Evolutionary conservation across 768 basidiomycete genomes (phyloP).

Genomic region (Panellus pusillus): DNA sequence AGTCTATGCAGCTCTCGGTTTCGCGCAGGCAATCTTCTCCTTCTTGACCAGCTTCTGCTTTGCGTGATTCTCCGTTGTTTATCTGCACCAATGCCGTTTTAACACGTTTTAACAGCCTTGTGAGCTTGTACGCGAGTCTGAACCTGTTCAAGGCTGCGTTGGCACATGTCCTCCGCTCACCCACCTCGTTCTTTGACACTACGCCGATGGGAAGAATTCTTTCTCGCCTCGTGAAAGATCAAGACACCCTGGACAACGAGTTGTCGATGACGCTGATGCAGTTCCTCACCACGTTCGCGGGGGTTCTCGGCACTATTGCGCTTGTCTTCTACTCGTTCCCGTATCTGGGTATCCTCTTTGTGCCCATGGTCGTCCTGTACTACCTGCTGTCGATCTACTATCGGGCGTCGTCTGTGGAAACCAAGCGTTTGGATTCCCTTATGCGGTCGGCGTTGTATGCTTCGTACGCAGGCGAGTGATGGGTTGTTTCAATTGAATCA

Average conservation of each 20-base stretch:
- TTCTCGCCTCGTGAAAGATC: constrained; percentile 61
- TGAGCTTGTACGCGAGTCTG: constrained; percentile 40
- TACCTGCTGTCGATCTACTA: constrained; percentile 56
- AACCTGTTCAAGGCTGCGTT: constrained; percentile 58
- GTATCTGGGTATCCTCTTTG: constrained; percentile 63
- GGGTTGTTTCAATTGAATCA: too few species aligned
- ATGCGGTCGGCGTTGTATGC: constrained; percentile 59
- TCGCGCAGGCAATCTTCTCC: constrained; percentile 40
- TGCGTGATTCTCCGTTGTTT: constrained; percentile 36
- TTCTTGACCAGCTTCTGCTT: constrained; percentile 51
- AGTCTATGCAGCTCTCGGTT: constrained; percentile 17
- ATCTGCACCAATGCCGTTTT: background rate
- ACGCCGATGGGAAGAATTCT: constrained; percentile 63
- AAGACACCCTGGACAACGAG: constrained; percentile 55
- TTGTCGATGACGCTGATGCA: constrained; percentile 49
- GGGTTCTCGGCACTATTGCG: constrained; percentile 54
- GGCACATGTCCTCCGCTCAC: constrained; percentile 54
- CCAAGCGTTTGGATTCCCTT: constrained; percentile 64
- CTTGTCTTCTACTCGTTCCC: constrained; percentile 71
- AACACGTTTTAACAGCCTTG: constrained; percentile 28
- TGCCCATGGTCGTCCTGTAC: constrained; percentile 53
- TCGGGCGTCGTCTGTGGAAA: constrained; percentile 60
- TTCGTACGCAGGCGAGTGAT: constrained; percentile 51
- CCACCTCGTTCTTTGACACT: constrained; percentile 69
- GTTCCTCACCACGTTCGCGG: constrained; percentile 40